Conservation (phyloP, 768 basidiomycete species). For the Xerocomellus intermedius region DNA sequence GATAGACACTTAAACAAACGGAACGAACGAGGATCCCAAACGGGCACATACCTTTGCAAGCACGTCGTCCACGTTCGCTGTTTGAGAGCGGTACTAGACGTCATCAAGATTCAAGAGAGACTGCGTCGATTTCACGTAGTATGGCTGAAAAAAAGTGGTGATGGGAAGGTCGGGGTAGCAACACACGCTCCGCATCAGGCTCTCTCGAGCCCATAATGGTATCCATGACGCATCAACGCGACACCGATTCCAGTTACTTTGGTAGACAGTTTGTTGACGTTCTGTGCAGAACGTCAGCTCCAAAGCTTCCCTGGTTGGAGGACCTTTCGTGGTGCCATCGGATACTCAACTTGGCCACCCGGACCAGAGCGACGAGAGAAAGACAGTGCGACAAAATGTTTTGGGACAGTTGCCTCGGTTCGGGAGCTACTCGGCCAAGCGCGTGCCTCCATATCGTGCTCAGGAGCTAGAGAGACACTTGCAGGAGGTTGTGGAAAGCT, state of each 20-base stretch:
- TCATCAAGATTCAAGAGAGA: constrained; percentile 68
- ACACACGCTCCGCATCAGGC: constrained; percentile 45
- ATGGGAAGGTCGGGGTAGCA: background rate
- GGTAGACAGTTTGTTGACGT: constrained; percentile 85
- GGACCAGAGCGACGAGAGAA: constrained; percentile 81
- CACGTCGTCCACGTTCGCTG: constrained; percentile 71
- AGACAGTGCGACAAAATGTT: constrained; percentile 54
- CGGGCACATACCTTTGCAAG: constrained; percentile 50
- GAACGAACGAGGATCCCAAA: background rate
- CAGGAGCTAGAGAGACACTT: constrained; percentile 33
- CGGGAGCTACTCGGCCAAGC: constrained; percentile 54
- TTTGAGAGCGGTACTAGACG: constrained; percentile 74
- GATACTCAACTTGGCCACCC: constrained; percentile 65
- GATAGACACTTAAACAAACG: background rate
- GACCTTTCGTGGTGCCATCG: background rate
- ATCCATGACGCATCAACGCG: constrained; percentile 60
- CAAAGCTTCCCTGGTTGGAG: background rate
- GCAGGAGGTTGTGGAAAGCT: constrained; percentile 45
- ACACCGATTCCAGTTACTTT: constrained; percentile 69
- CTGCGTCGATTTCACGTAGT: constrained; percentile 62
- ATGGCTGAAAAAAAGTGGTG: constrained; percentile 40
- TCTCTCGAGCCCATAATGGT: constrained; percentile 57
- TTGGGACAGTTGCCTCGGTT: constrained; percentile 41
- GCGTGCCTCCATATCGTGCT: constrained; percentile 48
- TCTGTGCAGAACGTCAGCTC: constrained; percentile 42